These are phyloP conservation scores for Auriscalpium vulgare DNA, from an alignment of 768 basidiomycete genomes.

Conservation along the genomic window DNA sequence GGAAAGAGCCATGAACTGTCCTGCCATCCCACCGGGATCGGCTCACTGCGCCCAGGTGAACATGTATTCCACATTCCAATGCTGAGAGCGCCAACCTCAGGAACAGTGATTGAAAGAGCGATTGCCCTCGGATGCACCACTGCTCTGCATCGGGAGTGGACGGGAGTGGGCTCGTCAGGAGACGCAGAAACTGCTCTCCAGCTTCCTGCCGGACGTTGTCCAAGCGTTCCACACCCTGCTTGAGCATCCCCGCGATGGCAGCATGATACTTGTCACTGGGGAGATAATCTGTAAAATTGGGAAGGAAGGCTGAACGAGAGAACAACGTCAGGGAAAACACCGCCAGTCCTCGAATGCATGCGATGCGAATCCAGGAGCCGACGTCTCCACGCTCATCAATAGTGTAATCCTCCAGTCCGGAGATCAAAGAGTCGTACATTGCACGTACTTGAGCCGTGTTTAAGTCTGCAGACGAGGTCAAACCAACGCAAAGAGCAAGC, in stretches of 20 bases:
- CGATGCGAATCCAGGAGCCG: conserved; percentile 89
- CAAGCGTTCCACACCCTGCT: conserved; percentile 85
- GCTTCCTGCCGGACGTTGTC: conserved; percentile 85
- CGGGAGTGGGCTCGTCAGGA: conserved; percentile 44
- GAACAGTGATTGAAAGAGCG: conserved; percentile 47
- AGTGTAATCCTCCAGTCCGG: conserved; percentile 84
- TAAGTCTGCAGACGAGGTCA: not conserved
- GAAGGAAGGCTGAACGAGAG: conserved; percentile 30
- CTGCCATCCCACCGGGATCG: conserved; percentile 48
- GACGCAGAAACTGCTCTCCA: conserved; percentile 47
- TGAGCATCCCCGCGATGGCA: conserved; percentile 62
- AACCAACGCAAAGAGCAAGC: not conserved
- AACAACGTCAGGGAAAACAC: conserved; percentile 46
- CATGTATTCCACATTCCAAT: not conserved
- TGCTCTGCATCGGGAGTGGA: conserved; percentile 27
- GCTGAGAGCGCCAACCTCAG: conserved; percentile 26
- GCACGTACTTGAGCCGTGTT: conserved; percentile 1
- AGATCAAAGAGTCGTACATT: conserved; percentile 48
- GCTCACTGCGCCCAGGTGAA: conserved; percentile 2
- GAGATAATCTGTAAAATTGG: conserved; percentile 50
- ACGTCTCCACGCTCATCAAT: conserved; percentile 94
- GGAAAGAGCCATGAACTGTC: conserved; percentile 73
- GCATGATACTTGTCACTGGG: conserved; percentile 48
- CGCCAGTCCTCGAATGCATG: conserved; percentile 62
- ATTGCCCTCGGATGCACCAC: conserved; percentile 47